Evolutionary conservation across 2,329 filamentous ascomycete species (phyloP), one percentile per base, ranked within the genome.

Genomic region (Drechslerella stenobrocha): DNA sequence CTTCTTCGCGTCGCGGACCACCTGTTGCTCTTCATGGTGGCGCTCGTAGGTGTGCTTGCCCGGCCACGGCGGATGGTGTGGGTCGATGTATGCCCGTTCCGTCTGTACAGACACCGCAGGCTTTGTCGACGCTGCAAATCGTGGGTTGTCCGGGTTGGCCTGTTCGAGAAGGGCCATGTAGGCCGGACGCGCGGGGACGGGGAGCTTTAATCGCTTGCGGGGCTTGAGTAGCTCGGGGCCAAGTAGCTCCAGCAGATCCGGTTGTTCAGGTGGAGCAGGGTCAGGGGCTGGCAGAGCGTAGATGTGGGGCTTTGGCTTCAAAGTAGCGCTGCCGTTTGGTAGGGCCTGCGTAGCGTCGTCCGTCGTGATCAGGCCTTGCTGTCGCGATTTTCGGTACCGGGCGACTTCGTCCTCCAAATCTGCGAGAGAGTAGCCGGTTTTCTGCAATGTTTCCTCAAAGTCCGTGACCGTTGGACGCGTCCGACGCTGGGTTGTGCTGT

Each of bases 41-140:
- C 80, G 76, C 70, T 81, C 81, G 76, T 84, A 87, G 0, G 85
- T 85, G 74, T 87, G 84, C 73, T 80, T 81, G 50, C 83, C 83
- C 5, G 85, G 85, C 37, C 86, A 81, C 20, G 79, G 76, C 1
- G 85, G 85, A 64, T 87, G 83, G 66, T 86, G 82, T 50, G 77
- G 76, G 1, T 84, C 83, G 60, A 86, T 82, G 73, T 84, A 84
- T 15, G 76, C 73, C 71, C 78, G 78, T 48, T 77, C 63, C 11
- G 63, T 67, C 18, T 78, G 45, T 77, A 77, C 44, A 79, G 77
- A 56, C 81, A 78, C 44, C 76, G 75, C 47, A 77, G 77, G 42
- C 77, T 79, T 81, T 11, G 84, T 74, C 22, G 80, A 77, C 2
- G 80, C 77, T 11, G 81, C 81, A 1, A 86, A 77, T 34, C 84